Base-by-base conservation (phyloP, 2,329 filamentous ascomycete genomes). In the Ilyonectria destructans region DNA sequence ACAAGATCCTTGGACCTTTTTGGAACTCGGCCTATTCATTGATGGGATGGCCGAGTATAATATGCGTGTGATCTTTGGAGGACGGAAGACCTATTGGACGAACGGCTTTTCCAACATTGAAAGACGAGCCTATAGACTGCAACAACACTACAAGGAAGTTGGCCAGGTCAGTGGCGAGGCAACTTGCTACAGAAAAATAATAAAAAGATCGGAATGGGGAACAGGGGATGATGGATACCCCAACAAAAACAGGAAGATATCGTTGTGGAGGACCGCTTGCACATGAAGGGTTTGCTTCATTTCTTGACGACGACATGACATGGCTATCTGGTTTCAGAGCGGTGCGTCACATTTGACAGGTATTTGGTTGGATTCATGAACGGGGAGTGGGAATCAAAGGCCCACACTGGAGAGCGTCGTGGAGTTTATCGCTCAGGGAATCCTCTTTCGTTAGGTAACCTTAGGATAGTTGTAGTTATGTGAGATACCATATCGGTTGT, bases 301-400 rank as follows among this genome's bases (percentile, higher is more conserved):
- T 70, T 71, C 69, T 74, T 78, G 70, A 78, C 75, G 77, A 78
- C 71, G 77, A 78, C 68, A 78, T 73, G 77, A 78, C 64, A 75
- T 72, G 71, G 74, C 73, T 75, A 72, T 74, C 69, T 73, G 70
- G 65, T 65, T 75, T 67, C 69, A 75, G 69, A 77, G 76, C 75
- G 75, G 71, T 72, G 70, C 67, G 68, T 71, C 69, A 71, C 74
- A 68, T 71, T 73, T 68, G 63, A 52, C 60, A 65, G 68, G 58
- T 54, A 75, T 71, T 69, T 70, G 61, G 59, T 68, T 72, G 69
- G 73, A 69, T 69, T 72, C 59, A 69, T 70, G 72, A 61, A 69
- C 23, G 55, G 58, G 37, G 49, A 62, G 59, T 49, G 52, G 69
- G 69, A 58, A 46, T 69, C 33, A 66, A 46, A 48, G 54, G 58